A percentile compares a stretch with the other conserved stretches of the same genome.
These are phyloP conservation scores for Ophiocytium majus DNA, from an alignment of 352 stramenopile species.

Conservation along the genomic window DNA sequence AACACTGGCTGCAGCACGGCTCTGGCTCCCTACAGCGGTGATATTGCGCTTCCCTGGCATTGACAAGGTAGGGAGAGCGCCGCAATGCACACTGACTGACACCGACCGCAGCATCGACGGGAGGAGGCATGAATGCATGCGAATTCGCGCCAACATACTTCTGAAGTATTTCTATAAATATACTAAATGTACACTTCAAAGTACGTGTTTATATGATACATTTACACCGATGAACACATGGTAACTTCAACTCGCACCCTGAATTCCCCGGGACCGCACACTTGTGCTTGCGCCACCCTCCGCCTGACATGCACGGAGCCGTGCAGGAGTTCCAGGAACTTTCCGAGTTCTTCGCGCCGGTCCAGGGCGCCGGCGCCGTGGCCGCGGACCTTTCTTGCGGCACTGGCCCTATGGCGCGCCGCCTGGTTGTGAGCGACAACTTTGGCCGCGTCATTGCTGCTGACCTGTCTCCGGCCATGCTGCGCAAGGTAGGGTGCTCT, in stretches of 20 bases:
- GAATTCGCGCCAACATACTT: not conserved
- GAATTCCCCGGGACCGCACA: no score
- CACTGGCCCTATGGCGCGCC: conserved; percentile 61
- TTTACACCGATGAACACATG: no score
- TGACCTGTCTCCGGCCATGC: conserved; percentile 75
- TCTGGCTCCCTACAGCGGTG: no score
- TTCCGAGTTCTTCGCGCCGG: conserved; percentile 48
- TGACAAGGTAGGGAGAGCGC: no score
- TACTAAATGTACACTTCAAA: not conserved
- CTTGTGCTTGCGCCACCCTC: not conserved
- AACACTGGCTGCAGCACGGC: no score
- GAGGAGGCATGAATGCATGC: no score
- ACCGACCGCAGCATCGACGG: not conserved
- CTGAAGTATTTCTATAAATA: not conserved
- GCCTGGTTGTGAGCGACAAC: conserved; percentile 54
- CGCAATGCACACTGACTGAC: not conserved
- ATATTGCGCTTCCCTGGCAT: no score
- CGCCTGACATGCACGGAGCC: not conserved
- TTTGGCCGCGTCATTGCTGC: conserved; percentile 51
- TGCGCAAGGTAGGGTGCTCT: no score
- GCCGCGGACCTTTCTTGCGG: conserved; percentile 77
- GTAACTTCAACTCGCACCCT: no score
- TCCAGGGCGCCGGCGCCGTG: not conserved
- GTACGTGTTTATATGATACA: no score
- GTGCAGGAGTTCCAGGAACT: conserved; percentile 27